Evolutionary conservation across 352 stramenopile genomes (phyloP), one percentile per base, ranked within the genome.

Genomic region (Pythium inflatum): DNA sequence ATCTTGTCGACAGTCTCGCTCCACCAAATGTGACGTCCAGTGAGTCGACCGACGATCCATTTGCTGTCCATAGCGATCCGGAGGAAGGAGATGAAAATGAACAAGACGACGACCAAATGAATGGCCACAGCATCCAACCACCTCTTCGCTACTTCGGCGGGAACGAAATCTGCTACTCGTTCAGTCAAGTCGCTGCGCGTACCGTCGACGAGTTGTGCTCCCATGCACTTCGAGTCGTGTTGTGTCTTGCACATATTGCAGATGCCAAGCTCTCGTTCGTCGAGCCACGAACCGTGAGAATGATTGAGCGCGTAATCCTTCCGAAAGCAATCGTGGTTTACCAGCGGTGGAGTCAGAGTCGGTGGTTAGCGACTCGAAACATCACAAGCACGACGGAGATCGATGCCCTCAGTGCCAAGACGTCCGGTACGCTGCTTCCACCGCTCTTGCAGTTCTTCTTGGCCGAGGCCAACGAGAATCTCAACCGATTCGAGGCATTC

Each of bases 361-460:
- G 77, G 31, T 89, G 80, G 79, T 58, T 93, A 33, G 70, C 80
- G 25, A 89, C 69, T 38, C 83, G 90, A 66, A 82, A 85, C 22
- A 83, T 90, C 45, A 71, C 72, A 16, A 78, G 79, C 22, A 62
- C 76, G n/a, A 81, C 78, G 2, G 85, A 89, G 63, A 53, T 78
- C 12, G 80, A 91, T 38, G 59, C 62, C 18, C 51, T 72, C 31
- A 70, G 61, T 9, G 70, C 75, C 3, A 83, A 79, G 36, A 78
- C 81, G n/a, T 89, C 79, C 0, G 81, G 78, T 14, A 83, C 75
- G 8, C 60, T 91, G 28, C 68, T 90, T 69, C 76, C 85, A 0
- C 74, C 83, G 6, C 63, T 93, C n/a, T 57, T 93, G 24, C 80
- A 90, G 53, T 77, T 82, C 27, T 93, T 91, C 64, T 58, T 93